A percentile compares a stretch with the other conserved stretches of the same genome.
Conservation (phyloP, 306 rosid genomes). For the Malus orientalis region DNA sequence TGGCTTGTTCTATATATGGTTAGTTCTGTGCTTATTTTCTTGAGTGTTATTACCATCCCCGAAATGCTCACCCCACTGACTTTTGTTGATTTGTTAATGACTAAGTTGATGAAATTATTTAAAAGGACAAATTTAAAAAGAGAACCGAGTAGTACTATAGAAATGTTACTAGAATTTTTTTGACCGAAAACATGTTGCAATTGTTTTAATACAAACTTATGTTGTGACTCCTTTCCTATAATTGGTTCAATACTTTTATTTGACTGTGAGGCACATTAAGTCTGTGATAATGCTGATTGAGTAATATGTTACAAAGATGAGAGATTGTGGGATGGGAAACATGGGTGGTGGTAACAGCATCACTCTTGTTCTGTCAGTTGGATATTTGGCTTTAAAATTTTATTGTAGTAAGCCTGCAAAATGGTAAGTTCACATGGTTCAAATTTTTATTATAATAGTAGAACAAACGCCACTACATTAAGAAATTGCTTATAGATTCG, state of each 20-base stretch:
- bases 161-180: background rate
- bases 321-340: background rate
- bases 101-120: background rate
- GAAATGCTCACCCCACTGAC: background rate
- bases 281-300: background rate
- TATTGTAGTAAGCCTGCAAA: background rate
- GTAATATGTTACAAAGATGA: background rate
- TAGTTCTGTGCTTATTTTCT: slow-evolving; percentile 15
- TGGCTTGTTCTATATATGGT: slow-evolving; percentile 81
- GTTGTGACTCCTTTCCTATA: background rate
- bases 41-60: background rate
- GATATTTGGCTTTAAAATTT: background rate
- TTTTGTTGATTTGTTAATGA: background rate
- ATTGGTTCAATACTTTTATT: background rate
- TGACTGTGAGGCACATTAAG: background rate
- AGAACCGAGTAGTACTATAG: background rate
- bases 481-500: background rate
- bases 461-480: background rate
- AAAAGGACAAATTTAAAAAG: background rate
- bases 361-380: background rate
- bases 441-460: background rate
- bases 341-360: background rate
- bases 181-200: background rate
- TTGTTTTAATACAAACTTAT: background rate
- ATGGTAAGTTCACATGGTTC: background rate